phyloP scores from a whole-genome alignment of 1,284 basidiomycete species.

The Cystobasidium slooffiae region DNA sequence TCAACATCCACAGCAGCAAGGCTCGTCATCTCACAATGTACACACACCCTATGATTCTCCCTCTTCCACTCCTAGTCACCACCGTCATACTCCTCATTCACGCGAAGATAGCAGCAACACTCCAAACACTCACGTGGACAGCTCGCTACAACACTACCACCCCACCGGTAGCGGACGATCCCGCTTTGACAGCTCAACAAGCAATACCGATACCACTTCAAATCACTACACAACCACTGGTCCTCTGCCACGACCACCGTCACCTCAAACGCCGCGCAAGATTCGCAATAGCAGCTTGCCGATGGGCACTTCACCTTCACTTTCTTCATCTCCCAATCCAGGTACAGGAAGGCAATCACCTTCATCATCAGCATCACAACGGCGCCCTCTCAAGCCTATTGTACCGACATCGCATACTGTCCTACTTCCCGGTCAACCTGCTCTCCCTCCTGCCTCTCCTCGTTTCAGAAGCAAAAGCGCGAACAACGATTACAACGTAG shows the following conservation, averaged over 20 bases:
- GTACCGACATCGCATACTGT: background rate
- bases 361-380: background rate
- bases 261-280: slow-evolving; percentile 30
- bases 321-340: background rate
- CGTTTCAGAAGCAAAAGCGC: background rate
- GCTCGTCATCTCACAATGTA: background rate
- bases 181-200: slow-evolving; percentile 5
- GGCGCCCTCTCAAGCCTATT: background rate
- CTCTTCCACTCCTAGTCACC: background rate
- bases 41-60: background rate
- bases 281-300: slow-evolving; percentile 20
- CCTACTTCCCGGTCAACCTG: slow-evolving; percentile 6
- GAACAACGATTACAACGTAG: background rate
- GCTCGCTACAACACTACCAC: background rate
- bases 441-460: background rate
- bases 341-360: slow-evolving; percentile 8
- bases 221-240: background rate
- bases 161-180: background rate
- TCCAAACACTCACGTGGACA: background rate
- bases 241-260: background rate
- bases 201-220: background rate
- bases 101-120: background rate
- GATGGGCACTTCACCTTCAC: slow-evolving; percentile 2
- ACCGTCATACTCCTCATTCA: background rate
- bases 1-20: background rate